Percentiles rank a stretch among this genome's conserved stretches.
Evolutionary conservation across 768 basidiomycete genomes (phyloP).

Genomic region (Boletellus emodensis): DNA sequence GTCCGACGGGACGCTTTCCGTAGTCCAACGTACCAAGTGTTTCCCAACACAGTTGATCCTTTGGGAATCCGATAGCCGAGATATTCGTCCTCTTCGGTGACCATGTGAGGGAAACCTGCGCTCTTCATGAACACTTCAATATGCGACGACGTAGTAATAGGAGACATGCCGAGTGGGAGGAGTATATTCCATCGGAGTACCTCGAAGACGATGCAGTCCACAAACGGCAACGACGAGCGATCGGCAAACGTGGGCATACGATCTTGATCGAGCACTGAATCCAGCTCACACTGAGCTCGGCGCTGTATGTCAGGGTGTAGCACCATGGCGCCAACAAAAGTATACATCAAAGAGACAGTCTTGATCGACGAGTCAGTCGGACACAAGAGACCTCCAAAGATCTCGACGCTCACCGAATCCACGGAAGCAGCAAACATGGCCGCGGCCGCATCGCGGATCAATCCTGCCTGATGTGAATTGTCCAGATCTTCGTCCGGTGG

Average conservation of each 20-base stretch:
- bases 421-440: constrained; percentile 9
- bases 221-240: constrained; percentile 11
- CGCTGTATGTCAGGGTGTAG: constrained; percentile 10
- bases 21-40: constrained; percentile 32
- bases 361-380: background rate
- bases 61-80: constrained; percentile 40
- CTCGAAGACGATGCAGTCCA: constrained; percentile 13
- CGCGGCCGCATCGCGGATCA: constrained; percentile 13
- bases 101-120: constrained; percentile 31
- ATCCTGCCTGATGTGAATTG: background rate
- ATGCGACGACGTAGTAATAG: background rate
- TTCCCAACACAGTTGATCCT: constrained; percentile 37
- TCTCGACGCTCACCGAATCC: constrained; percentile 6
- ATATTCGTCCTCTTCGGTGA: constrained; percentile 26
- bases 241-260: constrained; percentile 14
- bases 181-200: constrained; percentile 9
- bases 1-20: background rate
- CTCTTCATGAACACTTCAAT: background rate
- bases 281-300: constrained; percentile 12
- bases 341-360: constrained; percentile 4
- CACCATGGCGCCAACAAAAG: constrained; percentile 14
- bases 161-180: constrained; percentile 8
- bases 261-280: constrained; percentile 5
- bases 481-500: constrained; percentile 5
- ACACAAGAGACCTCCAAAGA: no score